Evolutionary conservation across 192 early-diverging fungal genomes (phyloP).

Genomic region (Podila minutissima): DNA sequence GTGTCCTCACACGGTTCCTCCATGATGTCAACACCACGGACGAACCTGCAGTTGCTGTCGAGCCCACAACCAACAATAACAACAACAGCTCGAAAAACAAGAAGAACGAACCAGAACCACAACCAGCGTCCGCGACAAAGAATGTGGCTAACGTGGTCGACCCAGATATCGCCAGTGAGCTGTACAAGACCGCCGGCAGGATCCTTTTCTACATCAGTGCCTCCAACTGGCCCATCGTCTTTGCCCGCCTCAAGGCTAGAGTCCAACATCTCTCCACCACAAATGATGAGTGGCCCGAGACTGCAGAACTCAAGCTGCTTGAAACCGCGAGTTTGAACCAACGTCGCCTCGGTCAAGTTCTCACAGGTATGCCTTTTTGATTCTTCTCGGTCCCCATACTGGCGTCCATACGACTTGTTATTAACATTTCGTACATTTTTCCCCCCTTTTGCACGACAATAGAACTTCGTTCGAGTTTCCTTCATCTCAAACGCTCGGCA

Average conservation of each 20-base stretch:
- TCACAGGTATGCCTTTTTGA: conserved; percentile 59
- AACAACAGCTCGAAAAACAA: conserved; percentile 29
- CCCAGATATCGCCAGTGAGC: conserved; percentile 71
- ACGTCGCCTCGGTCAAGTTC: conserved; percentile 70
- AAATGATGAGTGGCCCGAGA: conserved; percentile 73
- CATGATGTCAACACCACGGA: conserved; percentile 62
- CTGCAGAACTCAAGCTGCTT: conserved; percentile 86
- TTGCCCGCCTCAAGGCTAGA: conserved; percentile 74
- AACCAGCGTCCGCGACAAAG: conserved; percentile 45
- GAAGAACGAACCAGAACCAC: conserved; percentile 36
- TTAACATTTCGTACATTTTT: not conserved
- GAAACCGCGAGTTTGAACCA: conserved; percentile 88
- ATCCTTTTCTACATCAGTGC: conserved; percentile 90
- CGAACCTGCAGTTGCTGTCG: conserved; percentile 41
- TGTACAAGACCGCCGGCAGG: conserved; percentile 84
- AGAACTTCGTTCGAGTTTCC: conserved; percentile 63
- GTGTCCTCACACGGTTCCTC: conserved; percentile 70
- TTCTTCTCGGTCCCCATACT: not conserved
- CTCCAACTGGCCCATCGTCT: conserved; percentile 88
- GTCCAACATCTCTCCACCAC: conserved; percentile 71
- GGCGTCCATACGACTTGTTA: not conserved
- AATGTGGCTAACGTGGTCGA: conserved; percentile 17
- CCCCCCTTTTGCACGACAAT: not conserved
- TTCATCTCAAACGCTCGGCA: conserved; percentile 70
- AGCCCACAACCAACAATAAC: conserved; percentile 42